Evolutionary conservation across 2,329 filamentous ascomycete genomes (phyloP).

Genomic region (Chalaropsis ovoidea): DNA sequence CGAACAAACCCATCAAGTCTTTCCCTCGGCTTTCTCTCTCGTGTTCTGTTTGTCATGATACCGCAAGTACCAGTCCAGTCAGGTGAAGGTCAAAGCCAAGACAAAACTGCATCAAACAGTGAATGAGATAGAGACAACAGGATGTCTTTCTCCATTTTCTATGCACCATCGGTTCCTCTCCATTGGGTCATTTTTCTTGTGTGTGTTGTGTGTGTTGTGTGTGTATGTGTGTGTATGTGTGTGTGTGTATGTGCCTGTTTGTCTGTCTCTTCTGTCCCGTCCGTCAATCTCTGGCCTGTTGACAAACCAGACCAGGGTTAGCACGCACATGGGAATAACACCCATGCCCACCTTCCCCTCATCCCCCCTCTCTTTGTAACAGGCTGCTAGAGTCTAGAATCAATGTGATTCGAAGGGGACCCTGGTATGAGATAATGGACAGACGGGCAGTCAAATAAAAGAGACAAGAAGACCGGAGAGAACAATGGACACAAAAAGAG

Average conservation of each 20-base stretch:
- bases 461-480: conserved; percentile 11
- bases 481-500: not conserved
- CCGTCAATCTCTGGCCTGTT: not conserved
- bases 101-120: conserved; percentile 11
- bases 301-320: not conserved
- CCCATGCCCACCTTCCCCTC: not conserved
- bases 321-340: not conserved
- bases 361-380: not conserved
- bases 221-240: not conserved
- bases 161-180: conserved; percentile 11
- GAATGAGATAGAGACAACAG: conserved; percentile 11
- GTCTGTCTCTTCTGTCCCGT: not conserved
- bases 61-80: not conserved
- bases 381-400: conserved; percentile 11
- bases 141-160: conserved; percentile 10
- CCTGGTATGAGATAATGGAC: not conserved
- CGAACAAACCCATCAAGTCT: not conserved
- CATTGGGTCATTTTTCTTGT: conserved; percentile 5
- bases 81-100: conserved; percentile 1
- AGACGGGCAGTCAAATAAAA: conserved; percentile 1
- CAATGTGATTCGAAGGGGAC: not conserved
- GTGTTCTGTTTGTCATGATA: conserved; percentile 7
- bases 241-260: not conserved
- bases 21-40: not conserved
- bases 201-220: not conserved